Evolutionary conservation across 306 rosid genomes (phyloP).

Genomic region (Casuarina cunninghamiana): DNA sequence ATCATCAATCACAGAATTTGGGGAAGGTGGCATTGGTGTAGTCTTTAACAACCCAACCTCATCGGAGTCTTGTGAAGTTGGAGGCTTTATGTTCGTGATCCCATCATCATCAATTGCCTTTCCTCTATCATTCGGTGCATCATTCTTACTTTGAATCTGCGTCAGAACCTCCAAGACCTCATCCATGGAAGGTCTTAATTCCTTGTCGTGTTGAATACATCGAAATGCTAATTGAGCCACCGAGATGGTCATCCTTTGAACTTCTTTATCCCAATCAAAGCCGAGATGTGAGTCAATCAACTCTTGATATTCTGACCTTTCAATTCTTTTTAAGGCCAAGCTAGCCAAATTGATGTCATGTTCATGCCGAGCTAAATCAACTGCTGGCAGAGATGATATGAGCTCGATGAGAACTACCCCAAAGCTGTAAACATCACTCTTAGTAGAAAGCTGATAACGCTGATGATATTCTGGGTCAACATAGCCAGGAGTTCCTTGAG

Average conservation of each 20-base stretch:
- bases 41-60: slow-evolving; percentile 30
- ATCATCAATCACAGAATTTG: too few species aligned
- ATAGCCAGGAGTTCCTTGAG: slow-evolving; percentile 75
- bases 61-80: slow-evolving; percentile 47
- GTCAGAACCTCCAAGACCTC: slow-evolving; percentile 47
- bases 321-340: background rate
- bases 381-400: slow-evolving; percentile 64
- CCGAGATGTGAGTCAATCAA: too few species aligned
- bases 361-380: slow-evolving; percentile 49
- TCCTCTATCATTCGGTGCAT: slow-evolving; percentile 25
- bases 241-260: background rate
- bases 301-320: too few species aligned
- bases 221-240: slow-evolving; percentile 49
- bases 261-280: too few species aligned
- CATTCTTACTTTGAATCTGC: slow-evolving; percentile 35
- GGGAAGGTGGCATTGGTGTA: slow-evolving; percentile 12
- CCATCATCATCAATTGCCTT: slow-evolving; percentile 4
- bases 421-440: slow-evolving; percentile 81
- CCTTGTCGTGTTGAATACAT: slow-evolving; percentile 64
- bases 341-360: slow-evolving; percentile 65
- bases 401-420: slow-evolving; percentile 75
- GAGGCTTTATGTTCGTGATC: slow-evolving; percentile 13
- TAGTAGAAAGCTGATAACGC: slow-evolving; percentile 55
- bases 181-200: slow-evolving; percentile 69
- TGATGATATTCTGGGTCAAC: slow-evolving; percentile 75